Evolutionary conservation across 352 stramenopile species (phyloP).

Genomic region (Phytophthora agathidicida): DNA sequence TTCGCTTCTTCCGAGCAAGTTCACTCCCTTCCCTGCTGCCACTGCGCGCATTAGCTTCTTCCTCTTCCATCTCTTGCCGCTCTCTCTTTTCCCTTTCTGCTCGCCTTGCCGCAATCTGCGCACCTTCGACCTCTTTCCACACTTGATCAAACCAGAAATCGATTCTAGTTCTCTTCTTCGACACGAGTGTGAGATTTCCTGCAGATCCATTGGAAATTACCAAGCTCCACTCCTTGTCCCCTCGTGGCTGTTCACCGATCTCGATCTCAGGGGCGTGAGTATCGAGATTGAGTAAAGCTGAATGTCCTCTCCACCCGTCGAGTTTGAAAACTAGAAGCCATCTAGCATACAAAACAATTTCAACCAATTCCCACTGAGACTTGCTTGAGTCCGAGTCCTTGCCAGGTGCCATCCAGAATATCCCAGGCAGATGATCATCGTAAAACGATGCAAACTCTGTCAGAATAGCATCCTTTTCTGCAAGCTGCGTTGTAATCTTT

Average conservation of each 20-base stretch:
- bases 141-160: slow-evolving; percentile 71
- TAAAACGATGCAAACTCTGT: slow-evolving; percentile 50
- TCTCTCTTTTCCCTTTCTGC: slow-evolving; percentile 26
- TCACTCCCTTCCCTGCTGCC: slow-evolving; percentile 3
- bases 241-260: slow-evolving; percentile 33
- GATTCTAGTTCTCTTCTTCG: slow-evolving; percentile 52
- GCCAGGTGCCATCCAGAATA: slow-evolving; percentile 46
- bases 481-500: slow-evolving; percentile 25
- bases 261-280: slow-evolving; percentile 22
- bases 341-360: slow-evolving; percentile 41
- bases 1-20: slow-evolving; percentile 25
- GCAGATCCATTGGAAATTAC: slow-evolving; percentile 22
- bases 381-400: slow-evolving; percentile 4
- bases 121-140: slow-evolving; percentile 41
- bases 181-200: slow-evolving; percentile 30
- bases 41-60: slow-evolving; percentile 11
- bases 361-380: slow-evolving; percentile 43
- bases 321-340: slow-evolving; percentile 51
- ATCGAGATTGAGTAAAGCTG: slow-evolving; percentile 31
- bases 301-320: slow-evolving; percentile 44
- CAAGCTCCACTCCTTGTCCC: slow-evolving; percentile 51
- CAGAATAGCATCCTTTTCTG: slow-evolving; percentile 6
- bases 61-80: slow-evolving; percentile 21
- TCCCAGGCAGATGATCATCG: slow-evolving; percentile 49
- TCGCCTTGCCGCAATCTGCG: slow-evolving; percentile 13